Percentiles rank a stretch among this genome's conserved stretches.
Evolutionary conservation across 192 early-diverging fungal genomes (phyloP).

Genomic region (Pilobolus umbonatus): DNA sequence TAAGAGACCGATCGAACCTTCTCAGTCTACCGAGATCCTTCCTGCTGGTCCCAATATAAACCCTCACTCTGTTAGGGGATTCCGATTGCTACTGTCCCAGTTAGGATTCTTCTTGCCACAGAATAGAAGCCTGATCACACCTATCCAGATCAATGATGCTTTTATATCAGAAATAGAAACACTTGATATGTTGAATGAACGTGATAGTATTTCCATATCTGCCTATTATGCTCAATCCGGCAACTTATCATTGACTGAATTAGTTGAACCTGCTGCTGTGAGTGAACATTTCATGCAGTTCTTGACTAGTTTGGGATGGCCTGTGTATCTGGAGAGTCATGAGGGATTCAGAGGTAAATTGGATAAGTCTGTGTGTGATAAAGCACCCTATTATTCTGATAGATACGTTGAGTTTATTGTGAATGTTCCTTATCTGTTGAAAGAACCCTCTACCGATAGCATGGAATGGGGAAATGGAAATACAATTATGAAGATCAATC

Average conservation of each 20-base stretch:
- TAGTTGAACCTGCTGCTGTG: slow-evolving; percentile 44
- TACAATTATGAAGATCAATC: slow-evolving; percentile 31
- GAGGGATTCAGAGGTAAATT: slow-evolving; percentile 61
- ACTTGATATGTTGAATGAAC: slow-evolving; percentile 60
- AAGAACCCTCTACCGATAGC: slow-evolving; percentile 12
- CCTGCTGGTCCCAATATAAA: slow-evolving; percentile 25
- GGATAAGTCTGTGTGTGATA: slow-evolving; percentile 44
- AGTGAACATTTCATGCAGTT: slow-evolving; percentile 65
- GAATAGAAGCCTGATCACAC: slow-evolving; percentile 53
- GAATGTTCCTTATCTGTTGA: slow-evolving; percentile 62
- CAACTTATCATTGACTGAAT: slow-evolving; percentile 40
- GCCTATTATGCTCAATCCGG: slow-evolving; percentile 62
- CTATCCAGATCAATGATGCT: slow-evolving; percentile 58
- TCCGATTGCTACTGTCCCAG: slow-evolving; percentile 60
- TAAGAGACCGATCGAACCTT: too few species aligned
- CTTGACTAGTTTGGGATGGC: slow-evolving; percentile 66
- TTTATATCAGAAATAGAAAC: slow-evolving; percentile 57
- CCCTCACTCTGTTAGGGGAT: slow-evolving; percentile 40
- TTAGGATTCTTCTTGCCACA: slow-evolving; percentile 61
- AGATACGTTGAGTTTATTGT: slow-evolving; percentile 65
- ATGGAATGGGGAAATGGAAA: neutral
- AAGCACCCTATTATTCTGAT: slow-evolving; percentile 68
- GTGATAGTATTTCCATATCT: slow-evolving; percentile 64
- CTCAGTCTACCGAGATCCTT: neutral
- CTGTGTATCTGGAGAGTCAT: slow-evolving; percentile 53